phyloP scores from a whole-genome alignment of 768 basidiomycete genomes.

The Harrya chromipes region DNA sequence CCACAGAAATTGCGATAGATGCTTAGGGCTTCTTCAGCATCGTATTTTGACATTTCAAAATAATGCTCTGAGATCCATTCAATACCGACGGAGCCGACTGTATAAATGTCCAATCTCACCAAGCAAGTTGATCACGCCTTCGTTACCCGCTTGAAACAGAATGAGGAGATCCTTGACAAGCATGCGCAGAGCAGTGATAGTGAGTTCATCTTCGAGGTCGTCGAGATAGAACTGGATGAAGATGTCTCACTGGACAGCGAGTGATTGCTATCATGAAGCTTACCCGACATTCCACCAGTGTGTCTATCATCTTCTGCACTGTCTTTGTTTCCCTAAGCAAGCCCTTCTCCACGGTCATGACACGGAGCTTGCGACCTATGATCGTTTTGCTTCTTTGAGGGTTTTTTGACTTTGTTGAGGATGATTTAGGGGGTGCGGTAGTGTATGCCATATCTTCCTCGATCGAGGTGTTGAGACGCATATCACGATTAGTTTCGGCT shows the following conservation, averaged over 20 bases:
- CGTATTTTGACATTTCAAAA: slow-evolving; percentile 96
- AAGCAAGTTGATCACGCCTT: slow-evolving; percentile 82
- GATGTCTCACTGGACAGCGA: not conserved
- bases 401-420: slow-evolving; percentile 33
- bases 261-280: slow-evolving; percentile 28
- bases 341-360: slow-evolving; percentile 96
- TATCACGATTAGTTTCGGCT: slow-evolving; percentile 86
- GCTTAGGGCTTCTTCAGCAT: slow-evolving; percentile 77
- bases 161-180: slow-evolving; percentile 95
- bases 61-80: slow-evolving; percentile 70
- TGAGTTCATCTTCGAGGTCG: slow-evolving; percentile 89
- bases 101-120: slow-evolving; percentile 45
- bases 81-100: slow-evolving; percentile 4
- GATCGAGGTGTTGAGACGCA: slow-evolving; percentile 59
- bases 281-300: slow-evolving; percentile 84
- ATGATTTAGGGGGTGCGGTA: slow-evolving; percentile 27
- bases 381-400: slow-evolving; percentile 71
- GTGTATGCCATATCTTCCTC: slow-evolving; percentile 51
- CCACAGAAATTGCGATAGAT: slow-evolving; percentile 95
- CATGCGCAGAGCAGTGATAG: slow-evolving; percentile 85
- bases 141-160: slow-evolving; percentile 94
- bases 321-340: slow-evolving; percentile 86
- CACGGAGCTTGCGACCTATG: slow-evolving; percentile 77
- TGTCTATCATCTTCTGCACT: slow-evolving; percentile 88
- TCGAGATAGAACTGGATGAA: slow-evolving; percentile 82